Conservation (phyloP, 306 rosid species). For the Prunus mongolica region DNA sequence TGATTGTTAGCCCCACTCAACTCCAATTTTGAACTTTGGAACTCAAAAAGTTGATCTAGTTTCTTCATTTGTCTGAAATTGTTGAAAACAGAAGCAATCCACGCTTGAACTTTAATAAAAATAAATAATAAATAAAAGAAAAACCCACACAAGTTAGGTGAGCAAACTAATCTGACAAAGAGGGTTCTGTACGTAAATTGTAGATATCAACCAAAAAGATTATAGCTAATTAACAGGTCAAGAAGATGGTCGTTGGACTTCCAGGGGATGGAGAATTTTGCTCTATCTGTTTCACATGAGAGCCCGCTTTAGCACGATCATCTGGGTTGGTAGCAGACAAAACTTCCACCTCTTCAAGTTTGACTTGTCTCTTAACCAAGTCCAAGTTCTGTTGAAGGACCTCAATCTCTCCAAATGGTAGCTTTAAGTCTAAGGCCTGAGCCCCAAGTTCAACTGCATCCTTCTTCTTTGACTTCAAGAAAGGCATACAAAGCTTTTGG, state of each 20-base stretch:
- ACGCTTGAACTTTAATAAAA: too few relatives aligned
- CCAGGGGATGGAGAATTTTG: constrained; percentile 91
- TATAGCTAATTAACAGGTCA: constrained; percentile 22
- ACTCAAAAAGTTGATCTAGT: not conserved
- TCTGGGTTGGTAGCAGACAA: constrained; percentile 51
- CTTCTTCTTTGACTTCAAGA: constrained; percentile 77
- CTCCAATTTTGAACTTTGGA: not conserved
- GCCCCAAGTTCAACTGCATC: constrained; percentile 64
- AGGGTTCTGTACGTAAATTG: not conserved
- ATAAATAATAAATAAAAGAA: too few relatives aligned
- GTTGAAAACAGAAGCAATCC: not conserved
- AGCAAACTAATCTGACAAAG: not conserved
- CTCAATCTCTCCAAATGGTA: constrained; percentile 77
- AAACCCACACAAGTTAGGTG: too few relatives aligned
- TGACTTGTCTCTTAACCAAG: constrained; percentile 71
- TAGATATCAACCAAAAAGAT: not conserved
- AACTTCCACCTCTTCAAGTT: constrained; percentile 69
- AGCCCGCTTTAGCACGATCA: constrained; percentile 63
- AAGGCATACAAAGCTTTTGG: constrained; percentile 82
- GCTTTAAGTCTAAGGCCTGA: constrained; percentile 71
- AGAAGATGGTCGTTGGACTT: constrained; percentile 80
- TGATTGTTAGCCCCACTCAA: not conserved
- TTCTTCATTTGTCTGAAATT: not conserved
- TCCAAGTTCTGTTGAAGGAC: constrained; percentile 72
- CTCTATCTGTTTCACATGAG: constrained; percentile 44